These are phyloP conservation scores for Hypseocharis bilobata DNA, from an alignment of 441 rosid genomes.

Conservation along the genomic window DNA sequence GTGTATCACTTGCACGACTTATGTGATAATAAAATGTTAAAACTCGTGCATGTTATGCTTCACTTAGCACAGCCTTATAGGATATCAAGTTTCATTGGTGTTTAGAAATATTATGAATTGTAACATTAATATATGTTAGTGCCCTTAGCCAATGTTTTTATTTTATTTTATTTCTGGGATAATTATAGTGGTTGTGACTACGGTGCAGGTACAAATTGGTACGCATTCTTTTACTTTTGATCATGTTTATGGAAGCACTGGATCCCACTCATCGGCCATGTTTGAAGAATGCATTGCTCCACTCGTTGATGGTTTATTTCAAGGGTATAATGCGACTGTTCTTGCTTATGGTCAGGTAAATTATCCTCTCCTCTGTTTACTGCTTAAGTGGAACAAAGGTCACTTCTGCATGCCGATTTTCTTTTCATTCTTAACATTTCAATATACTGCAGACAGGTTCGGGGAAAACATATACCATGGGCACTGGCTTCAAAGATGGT, in stretches of 20 bases:
- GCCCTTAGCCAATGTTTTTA: neutral
- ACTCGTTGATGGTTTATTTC: slow-evolving; percentile 90
- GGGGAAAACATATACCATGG: slow-evolving; percentile 98
- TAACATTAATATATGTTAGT: too few species aligned
- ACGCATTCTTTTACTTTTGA: slow-evolving; percentile 89
- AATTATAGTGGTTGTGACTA: slow-evolving; percentile 10
- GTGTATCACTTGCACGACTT: too few species aligned
- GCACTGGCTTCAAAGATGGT: slow-evolving; percentile 81
- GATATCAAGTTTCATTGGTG: too few species aligned
- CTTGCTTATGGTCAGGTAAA: slow-evolving; percentile 97
- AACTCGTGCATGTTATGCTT: too few species aligned
- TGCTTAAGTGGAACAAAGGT: slow-evolving; percentile 6
- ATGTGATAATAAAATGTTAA: too few species aligned
- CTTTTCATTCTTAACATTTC: slow-evolving; percentile 19
- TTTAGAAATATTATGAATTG: too few species aligned
- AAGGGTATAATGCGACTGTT: slow-evolving; percentile 93
- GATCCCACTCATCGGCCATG: slow-evolving; percentile 63
- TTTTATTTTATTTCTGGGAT: neutral
- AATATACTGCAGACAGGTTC: slow-evolving; percentile 75
- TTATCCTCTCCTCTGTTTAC: slow-evolving; percentile 5
- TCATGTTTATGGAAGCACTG: slow-evolving; percentile 82
- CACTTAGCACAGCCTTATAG: too few species aligned
- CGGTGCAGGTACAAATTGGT: slow-evolving; percentile 78
- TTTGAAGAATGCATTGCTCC: slow-evolving; percentile 76
- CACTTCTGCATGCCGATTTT: neutral